Percentiles rank a stretch among this genome's conserved stretches.
These are phyloP conservation scores for Melanopsichium pennsylvanicum DNA, from an alignment of 1,284 basidiomycete species.

Conservation along the genomic window DNA sequence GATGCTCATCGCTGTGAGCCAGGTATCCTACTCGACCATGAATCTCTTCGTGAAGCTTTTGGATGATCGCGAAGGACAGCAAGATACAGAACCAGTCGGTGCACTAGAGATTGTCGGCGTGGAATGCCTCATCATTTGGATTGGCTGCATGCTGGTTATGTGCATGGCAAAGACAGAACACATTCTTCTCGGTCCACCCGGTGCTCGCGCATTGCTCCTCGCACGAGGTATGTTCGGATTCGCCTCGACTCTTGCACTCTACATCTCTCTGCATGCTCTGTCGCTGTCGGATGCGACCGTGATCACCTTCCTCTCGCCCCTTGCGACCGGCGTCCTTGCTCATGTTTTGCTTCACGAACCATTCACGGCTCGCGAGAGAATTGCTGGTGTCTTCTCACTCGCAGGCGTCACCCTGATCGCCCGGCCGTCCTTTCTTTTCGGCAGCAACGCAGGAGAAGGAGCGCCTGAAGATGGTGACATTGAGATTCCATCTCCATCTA, in stretches of 20 bases:
- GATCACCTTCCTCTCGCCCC: conserved; percentile 78
- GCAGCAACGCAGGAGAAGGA: conserved; percentile 14
- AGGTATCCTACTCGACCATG: conserved; percentile 67
- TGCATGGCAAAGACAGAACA: conserved; percentile 70
- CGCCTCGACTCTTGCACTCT: conserved; percentile 71
- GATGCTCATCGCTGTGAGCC: conserved; percentile 42
- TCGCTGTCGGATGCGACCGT: conserved; percentile 79
- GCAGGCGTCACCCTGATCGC: conserved; percentile 73
- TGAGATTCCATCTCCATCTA: conserved; percentile 8
- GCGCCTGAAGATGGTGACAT: conserved; percentile 37
- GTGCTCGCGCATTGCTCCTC: conserved; percentile 72
- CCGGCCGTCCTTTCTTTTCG: conserved; percentile 45
- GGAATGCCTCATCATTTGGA: conserved; percentile 69
- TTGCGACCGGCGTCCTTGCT: conserved; percentile 75
- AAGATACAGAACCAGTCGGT: conserved; percentile 16
- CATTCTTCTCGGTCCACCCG: conserved; percentile 76
- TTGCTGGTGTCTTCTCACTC: conserved; percentile 74
- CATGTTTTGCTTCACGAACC: conserved; percentile 75
- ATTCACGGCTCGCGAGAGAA: conserved; percentile 72
- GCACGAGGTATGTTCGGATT: conserved; percentile 75
- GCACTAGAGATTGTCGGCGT: conserved; percentile 69
- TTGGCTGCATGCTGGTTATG: conserved; percentile 59
- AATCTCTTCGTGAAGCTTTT: conserved; percentile 74
- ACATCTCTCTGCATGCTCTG: conserved; percentile 75
- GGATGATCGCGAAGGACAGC: conserved; percentile 35